Percentiles rank a stretch among this genome's conserved stretches.
Conservation (phyloP, 2,329 filamentous ascomycete genomes). For the Fusarium poae region DNA sequence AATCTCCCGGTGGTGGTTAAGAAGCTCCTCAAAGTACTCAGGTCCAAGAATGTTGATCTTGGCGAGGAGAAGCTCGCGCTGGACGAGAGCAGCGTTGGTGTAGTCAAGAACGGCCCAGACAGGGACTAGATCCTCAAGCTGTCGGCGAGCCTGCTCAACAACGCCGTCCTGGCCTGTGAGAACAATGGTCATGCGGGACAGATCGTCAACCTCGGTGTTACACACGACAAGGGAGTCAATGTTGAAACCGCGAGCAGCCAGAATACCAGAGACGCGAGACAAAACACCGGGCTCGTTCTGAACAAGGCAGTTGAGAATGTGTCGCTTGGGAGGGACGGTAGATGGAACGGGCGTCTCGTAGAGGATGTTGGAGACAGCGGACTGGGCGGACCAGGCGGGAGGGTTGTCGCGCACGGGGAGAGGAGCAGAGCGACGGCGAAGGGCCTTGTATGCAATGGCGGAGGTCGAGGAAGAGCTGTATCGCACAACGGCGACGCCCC, state of each 20-base stretch:
- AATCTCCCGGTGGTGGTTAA: conserved; percentile 95
- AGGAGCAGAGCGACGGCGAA: conserved; percentile 89
- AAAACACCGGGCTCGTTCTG: conserved; percentile 99
- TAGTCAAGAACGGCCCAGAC: conserved; percentile 99
- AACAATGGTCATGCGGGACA: conserved; percentile 99
- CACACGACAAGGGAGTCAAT: conserved; percentile 98
- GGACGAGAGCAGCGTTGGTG: conserved; percentile 90
- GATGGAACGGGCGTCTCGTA: conserved; percentile 96
- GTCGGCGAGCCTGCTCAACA: conserved; percentile 94
- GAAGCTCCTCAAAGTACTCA: conserved; percentile 97
- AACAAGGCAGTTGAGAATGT: conserved; percentile 97
- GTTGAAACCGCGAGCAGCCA: conserved; percentile 97
- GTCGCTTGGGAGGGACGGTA: conserved; percentile 86
- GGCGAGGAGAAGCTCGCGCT: conserved; percentile 93
- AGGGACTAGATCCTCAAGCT: conserved; percentile 95
- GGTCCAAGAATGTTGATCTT: conserved; percentile 97
- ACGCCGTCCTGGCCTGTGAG: conserved; percentile 96
- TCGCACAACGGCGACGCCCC: conserved; percentile 52
- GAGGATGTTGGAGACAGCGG: conserved; percentile 97
- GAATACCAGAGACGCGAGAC: conserved; percentile 94
- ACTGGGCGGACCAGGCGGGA: conserved; percentile 88
- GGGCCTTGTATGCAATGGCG: conserved; percentile 95
- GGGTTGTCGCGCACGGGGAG: conserved; percentile 82
- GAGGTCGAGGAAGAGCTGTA: conserved; percentile 76
- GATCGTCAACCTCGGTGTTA: conserved; percentile 95